Evolutionary conservation across 1,139 yeast genomes (phyloP).

Genomic region (Spathaspora sp.): DNA sequence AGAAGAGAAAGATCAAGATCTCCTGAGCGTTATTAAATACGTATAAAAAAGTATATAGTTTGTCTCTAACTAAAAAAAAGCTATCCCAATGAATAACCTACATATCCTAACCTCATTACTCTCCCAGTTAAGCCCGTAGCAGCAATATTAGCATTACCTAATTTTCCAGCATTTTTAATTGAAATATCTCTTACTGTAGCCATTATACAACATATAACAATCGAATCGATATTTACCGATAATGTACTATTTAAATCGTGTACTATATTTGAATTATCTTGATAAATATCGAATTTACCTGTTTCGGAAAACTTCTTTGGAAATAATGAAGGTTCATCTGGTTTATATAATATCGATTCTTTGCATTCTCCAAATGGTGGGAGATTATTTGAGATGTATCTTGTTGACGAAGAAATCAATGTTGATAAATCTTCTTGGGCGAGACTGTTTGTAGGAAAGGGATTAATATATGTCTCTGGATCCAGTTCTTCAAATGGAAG

Average conservation of each 20-base stretch:
- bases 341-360: slow-evolving; percentile 27
- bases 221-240: slow-evolving; percentile 32
- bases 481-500: slow-evolving; percentile 9
- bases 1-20: slow-evolving; percentile 41
- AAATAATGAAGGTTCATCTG: slow-evolving; percentile 11
- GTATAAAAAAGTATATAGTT: background rate
- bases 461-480: slow-evolving; percentile 25
- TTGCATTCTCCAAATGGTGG: slow-evolving; percentile 45
- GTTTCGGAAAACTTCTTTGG: slow-evolving; percentile 38
- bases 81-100: background rate
- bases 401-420: slow-evolving; percentile 4
- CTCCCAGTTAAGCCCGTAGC: slow-evolving; percentile 3
- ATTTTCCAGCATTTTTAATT: slow-evolving; percentile 22
- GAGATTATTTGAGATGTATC: slow-evolving; percentile 30
- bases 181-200: slow-evolving; percentile 35
- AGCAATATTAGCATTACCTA: background rate
- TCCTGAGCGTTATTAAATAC: slow-evolving; percentile 8
- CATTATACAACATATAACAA: slow-evolving; percentile 32
- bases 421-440: slow-evolving; percentile 8
- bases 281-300: slow-evolving; percentile 39
- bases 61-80: background rate
- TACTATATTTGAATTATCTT: slow-evolving; percentile 18
- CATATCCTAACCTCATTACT: slow-evolving; percentile 2
- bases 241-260: slow-evolving; percentile 27
- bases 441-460: slow-evolving; percentile 25